phyloP scores from a whole-genome alignment of 2,329 filamentous ascomycete species.

The Alternaria triticina region DNA sequence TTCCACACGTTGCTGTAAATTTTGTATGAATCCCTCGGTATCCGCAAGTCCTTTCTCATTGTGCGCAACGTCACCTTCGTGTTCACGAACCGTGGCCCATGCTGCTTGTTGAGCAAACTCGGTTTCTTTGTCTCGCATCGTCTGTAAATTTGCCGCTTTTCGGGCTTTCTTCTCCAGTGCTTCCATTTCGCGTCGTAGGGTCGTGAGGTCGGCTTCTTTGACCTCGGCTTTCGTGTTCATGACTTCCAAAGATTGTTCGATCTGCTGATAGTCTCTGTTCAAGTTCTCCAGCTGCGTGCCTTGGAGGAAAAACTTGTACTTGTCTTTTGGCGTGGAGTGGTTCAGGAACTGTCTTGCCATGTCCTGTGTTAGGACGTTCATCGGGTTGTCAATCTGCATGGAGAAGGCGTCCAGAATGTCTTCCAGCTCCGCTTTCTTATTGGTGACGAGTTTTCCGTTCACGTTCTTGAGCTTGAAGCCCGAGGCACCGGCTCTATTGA shows the following conservation, averaged over 20 bases:
- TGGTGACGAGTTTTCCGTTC: constrained; percentile 74
- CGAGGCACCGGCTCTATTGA: constrained; percentile 74
- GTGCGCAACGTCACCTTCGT: constrained; percentile 62
- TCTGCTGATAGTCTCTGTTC: constrained; percentile 86
- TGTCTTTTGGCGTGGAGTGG: constrained; percentile 78
- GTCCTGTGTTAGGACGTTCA: constrained; percentile 95
- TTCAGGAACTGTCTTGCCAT: constrained; percentile 93
- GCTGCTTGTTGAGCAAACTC: constrained; percentile 71
- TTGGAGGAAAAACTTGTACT: constrained; percentile 96
- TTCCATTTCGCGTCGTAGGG: constrained; percentile 64
- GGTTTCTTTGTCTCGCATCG: constrained; percentile 66
- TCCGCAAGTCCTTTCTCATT: constrained; percentile 35
- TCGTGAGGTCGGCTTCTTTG: constrained; percentile 67
- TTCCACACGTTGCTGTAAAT: constrained; percentile 54
- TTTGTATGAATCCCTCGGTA: constrained; percentile 57
- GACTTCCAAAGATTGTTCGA: constrained; percentile 78
- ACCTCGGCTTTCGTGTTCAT: constrained; percentile 69
- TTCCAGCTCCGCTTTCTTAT: constrained; percentile 84
- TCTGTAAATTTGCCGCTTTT: constrained; percentile 69
- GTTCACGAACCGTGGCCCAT: constrained; percentile 86
- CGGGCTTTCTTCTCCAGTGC: constrained; percentile 70
- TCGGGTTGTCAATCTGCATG: constrained; percentile 93
- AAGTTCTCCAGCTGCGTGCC: constrained; percentile 93
- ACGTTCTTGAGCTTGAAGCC: constrained; percentile 87
- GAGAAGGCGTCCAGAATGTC: constrained; percentile 93